Percentiles rank a stretch among this genome's conserved stretches.
phyloP scores from a whole-genome alignment of 2,329 filamentous ascomycete species.

The Nemania serpens region DNA sequence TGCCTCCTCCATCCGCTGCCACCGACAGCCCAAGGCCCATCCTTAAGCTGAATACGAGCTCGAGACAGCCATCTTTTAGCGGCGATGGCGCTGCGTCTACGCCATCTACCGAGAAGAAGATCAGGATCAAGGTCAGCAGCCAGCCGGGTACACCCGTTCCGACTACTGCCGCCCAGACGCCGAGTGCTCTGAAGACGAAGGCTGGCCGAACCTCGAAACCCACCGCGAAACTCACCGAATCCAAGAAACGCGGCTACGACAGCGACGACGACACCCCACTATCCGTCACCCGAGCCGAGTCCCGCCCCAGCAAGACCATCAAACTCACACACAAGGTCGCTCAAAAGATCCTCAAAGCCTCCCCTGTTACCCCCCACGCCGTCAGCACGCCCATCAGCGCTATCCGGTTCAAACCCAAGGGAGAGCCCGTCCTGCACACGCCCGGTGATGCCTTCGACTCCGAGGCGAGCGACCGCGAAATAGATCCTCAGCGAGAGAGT shows the following conservation, averaged over 20 bases:
- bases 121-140: slow-evolving; percentile 48
- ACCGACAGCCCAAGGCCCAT: slow-evolving; percentile 39
- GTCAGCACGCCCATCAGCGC: slow-evolving; percentile 43
- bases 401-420: slow-evolving; percentile 67
- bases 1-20: slow-evolving; percentile 38
- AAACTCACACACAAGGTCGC: slow-evolving; percentile 59
- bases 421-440: slow-evolving; percentile 69
- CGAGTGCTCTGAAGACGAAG: slow-evolving; percentile 56
- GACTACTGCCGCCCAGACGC: slow-evolving; percentile 31
- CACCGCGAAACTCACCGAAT: slow-evolving; percentile 59
- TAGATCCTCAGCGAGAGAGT: slow-evolving; percentile 86
- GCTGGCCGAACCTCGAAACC: slow-evolving; percentile 64
- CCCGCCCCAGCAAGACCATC: slow-evolving; percentile 56
- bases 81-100: slow-evolving; percentile 35
- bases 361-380: slow-evolving; percentile 37
- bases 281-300: slow-evolving; percentile 41
- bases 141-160: slow-evolving; percentile 40
- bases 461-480: slow-evolving; percentile 87
- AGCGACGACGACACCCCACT: slow-evolving; percentile 53
- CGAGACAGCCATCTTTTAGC: slow-evolving; percentile 38
- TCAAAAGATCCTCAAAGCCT: slow-evolving; percentile 40
- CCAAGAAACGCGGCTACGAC: slow-evolving; percentile 65
- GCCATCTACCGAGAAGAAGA: slow-evolving; percentile 40
- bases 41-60: slow-evolving; percentile 41
- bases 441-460: slow-evolving; percentile 94